Evolutionary conservation across 2,329 filamentous ascomycete genomes (phyloP).

Genomic region (Fusarium buharicum): DNA sequence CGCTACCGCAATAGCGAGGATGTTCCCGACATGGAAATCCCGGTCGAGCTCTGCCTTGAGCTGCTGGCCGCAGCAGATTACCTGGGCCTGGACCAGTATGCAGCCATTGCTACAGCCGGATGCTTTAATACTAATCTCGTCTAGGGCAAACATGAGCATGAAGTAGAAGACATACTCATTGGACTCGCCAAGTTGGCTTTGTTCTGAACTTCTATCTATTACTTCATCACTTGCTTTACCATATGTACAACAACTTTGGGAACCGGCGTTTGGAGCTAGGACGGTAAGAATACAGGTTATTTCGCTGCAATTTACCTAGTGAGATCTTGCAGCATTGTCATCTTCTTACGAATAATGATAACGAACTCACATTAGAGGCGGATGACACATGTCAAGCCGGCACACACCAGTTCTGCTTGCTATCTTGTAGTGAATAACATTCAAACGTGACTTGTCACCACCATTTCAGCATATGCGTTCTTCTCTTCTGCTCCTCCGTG

Average conservation of each 20-base stretch:
- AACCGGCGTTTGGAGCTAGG: slow-evolving; percentile 36
- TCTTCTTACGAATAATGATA: slow-evolving; percentile 31
- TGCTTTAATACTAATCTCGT: slow-evolving; percentile 46
- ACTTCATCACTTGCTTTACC: background rate
- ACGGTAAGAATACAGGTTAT: slow-evolving; percentile 18
- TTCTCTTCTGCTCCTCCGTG: slow-evolving; percentile 59
- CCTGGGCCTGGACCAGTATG: slow-evolving; percentile 71
- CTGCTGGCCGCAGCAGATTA: slow-evolving; percentile 82
- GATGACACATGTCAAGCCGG: slow-evolving; percentile 2
- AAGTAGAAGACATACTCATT: slow-evolving; percentile 43
- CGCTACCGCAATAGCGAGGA: slow-evolving; percentile 75
- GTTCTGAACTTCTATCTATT: background rate
- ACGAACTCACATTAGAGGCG: slow-evolving; percentile 18
- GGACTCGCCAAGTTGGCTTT: background rate
- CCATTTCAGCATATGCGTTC: slow-evolving; percentile 68
- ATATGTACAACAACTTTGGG: slow-evolving; percentile 2
- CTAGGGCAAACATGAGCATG: slow-evolving; percentile 53
- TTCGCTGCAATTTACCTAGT: slow-evolving; percentile 12
- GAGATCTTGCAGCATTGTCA: slow-evolving; percentile 11
- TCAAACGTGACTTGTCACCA: slow-evolving; percentile 24
- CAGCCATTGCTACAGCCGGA: slow-evolving; percentile 34
- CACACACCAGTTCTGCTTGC: background rate
- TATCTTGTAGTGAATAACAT: background rate
- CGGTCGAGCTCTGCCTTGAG: slow-evolving; percentile 81
- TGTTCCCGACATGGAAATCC: slow-evolving; percentile 83